Conservation (phyloP, 2,329 filamentous ascomycete genomes). For the Fusarium piperis region DNA sequence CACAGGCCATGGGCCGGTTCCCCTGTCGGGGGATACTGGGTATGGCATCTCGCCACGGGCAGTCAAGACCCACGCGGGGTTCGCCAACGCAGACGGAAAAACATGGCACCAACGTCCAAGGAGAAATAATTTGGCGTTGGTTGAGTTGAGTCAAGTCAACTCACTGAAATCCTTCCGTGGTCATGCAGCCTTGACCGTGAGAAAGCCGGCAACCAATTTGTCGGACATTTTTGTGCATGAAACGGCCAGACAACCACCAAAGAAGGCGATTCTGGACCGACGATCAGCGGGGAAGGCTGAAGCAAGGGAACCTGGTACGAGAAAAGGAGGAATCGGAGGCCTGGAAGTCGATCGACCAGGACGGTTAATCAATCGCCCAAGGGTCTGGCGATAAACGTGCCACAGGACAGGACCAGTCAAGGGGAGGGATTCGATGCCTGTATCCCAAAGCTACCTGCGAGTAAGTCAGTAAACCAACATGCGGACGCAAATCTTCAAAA, state of each 20-base stretch:
- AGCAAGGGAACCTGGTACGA: background rate
- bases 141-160: background rate
- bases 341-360: background rate
- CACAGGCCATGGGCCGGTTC: background rate
- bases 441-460: background rate
- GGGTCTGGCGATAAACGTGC: constrained; percentile 22
- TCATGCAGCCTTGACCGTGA: background rate
- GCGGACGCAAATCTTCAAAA: background rate
- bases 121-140: background rate
- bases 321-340: constrained; percentile 5
- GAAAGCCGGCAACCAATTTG: background rate
- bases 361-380: constrained; percentile 16
- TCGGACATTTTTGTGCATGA: constrained; percentile 26
- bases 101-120: background rate
- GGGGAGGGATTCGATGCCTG: background rate
- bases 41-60: background rate
- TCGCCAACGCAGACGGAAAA: background rate
- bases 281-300: constrained; percentile 17
- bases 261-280: background rate
- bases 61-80: background rate
- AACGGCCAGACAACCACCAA: constrained; percentile 1
- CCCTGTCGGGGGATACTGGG: constrained; percentile 10
- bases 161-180: background rate
- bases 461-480: background rate
- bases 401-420: background rate